Evolutionary conservation across 2,329 filamentous ascomycete genomes (phyloP).

Genomic region (Fusarium robinianum): DNA sequence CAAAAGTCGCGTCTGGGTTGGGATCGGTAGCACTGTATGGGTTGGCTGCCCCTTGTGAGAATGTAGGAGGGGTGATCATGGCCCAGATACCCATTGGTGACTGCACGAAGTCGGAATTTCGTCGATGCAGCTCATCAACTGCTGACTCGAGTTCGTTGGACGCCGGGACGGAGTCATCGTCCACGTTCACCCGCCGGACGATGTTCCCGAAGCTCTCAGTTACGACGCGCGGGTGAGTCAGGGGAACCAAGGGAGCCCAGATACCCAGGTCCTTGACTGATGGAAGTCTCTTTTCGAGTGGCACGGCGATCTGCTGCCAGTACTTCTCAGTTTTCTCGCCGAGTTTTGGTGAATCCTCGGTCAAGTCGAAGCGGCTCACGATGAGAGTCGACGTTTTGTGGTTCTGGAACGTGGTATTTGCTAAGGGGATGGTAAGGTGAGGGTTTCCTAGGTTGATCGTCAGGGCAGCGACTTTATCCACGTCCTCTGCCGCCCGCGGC

Average conservation of each 20-base stretch:
- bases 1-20: constrained; percentile 30
- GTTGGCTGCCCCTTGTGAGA: constrained; percentile 19
- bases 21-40: constrained; percentile 11
- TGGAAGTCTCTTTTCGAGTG: constrained; percentile 24
- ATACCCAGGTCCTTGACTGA: constrained; percentile 35
- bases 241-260: constrained; percentile 59
- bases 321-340: constrained; percentile 42
- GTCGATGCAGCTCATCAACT: constrained; percentile 62
- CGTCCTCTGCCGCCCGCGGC: constrained; percentile 36
- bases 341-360: constrained; percentile 26
- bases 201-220: constrained; percentile 77
- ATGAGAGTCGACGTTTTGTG: constrained; percentile 64
- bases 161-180: constrained; percentile 58
- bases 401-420: constrained; percentile 79
- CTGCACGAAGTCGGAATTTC: constrained; percentile 36
- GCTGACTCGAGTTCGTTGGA: constrained; percentile 72
- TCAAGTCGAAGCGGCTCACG: constrained; percentile 41
- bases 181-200: constrained; percentile 63
- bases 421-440: constrained; percentile 64
- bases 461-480: constrained; percentile 47
- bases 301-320: constrained; percentile 45
- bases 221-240: constrained; percentile 67
- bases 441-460: constrained; percentile 46
- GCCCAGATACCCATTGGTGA: constrained; percentile 72
- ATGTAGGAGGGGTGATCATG: constrained; percentile 59